A percentile compares a stretch with the other conserved stretches of the same genome.
Evolutionary conservation across 345 rosid genomes (phyloP).

Genomic region (Boechera stricta): DNA sequence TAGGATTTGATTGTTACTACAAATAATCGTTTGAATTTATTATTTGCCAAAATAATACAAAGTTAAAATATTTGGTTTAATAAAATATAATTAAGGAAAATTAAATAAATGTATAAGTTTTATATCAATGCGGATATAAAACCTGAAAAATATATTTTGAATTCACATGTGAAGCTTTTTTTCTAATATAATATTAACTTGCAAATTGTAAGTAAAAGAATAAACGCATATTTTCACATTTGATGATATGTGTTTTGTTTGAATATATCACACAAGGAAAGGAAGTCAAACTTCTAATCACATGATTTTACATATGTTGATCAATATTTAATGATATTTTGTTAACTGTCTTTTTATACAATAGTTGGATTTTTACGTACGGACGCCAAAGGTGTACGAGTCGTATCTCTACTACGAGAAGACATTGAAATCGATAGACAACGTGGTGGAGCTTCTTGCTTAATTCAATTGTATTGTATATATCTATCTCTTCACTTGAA

Average conservation of each 20-base stretch:
- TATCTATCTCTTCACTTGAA: constrained; percentile 3
- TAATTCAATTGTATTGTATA: constrained; percentile 15
- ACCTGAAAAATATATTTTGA: too few relatives aligned
- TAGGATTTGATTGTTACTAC: too few relatives aligned
- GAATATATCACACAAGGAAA: neutral
- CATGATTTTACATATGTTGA: too few relatives aligned
- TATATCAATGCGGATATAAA: too few relatives aligned
- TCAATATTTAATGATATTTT: too few relatives aligned
- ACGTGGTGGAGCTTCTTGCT: constrained; percentile 63
- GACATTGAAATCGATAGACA: constrained; percentile 79
- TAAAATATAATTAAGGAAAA: too few relatives aligned
- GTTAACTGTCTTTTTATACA: neutral
- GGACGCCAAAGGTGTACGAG: constrained; percentile 90
- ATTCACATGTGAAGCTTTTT: too few relatives aligned
- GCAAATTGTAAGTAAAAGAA: neutral
- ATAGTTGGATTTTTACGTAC: constrained; percentile 73
- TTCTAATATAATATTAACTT: neutral
- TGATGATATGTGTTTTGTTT: neutral
- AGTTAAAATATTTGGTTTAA: too few relatives aligned
- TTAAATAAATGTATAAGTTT: too few relatives aligned
- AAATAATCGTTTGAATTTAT: too few relatives aligned
- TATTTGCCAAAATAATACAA: too few relatives aligned
- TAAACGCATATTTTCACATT: neutral
- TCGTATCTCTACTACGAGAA: constrained; percentile 86
- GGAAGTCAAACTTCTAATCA: too few relatives aligned